These are phyloP conservation scores for Cavenderia fasciculata DNA, from an alignment of 78 protist genomes.

Conservation along the genomic window DNA sequence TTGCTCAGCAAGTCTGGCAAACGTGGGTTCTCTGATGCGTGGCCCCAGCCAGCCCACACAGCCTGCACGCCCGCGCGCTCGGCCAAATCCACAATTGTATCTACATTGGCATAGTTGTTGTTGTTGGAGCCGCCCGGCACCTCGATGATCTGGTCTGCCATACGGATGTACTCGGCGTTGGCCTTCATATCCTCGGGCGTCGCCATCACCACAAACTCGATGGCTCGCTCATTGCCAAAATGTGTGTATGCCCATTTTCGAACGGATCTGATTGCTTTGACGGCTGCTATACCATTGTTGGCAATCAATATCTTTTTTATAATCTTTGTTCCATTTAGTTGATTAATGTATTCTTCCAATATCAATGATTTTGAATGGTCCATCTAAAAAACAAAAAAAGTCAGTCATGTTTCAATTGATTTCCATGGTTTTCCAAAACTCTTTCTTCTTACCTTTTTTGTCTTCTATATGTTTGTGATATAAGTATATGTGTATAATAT, in stretches of 20 bases:
- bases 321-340: slow-evolving; percentile 33
- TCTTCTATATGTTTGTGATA: too few species aligned
- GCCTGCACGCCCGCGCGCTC: slow-evolving; percentile 88
- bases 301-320: slow-evolving; percentile 90
- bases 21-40: slow-evolving; percentile 98
- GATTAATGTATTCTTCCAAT: slow-evolving; percentile 30
- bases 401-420: too few species aligned
- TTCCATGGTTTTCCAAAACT: too few species aligned
- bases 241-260: slow-evolving; percentile 92
- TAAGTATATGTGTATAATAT: too few species aligned
- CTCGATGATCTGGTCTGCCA: slow-evolving; percentile 94
- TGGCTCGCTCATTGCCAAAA: slow-evolving; percentile 89
- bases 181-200: slow-evolving; percentile 96
- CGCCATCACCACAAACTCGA: slow-evolving; percentile 95
- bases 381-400: too few species aligned
- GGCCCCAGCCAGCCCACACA: slow-evolving; percentile 99
- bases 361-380: too few species aligned
- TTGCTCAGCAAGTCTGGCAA: slow-evolving; percentile 87
- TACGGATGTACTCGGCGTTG: slow-evolving; percentile 96
- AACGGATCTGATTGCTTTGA: slow-evolving; percentile 96
- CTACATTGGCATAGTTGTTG: slow-evolving; percentile 98
- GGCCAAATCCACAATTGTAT: slow-evolving; percentile 93
- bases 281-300: slow-evolving; percentile 99
- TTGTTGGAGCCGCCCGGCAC: slow-evolving; percentile 97
- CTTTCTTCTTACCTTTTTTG: too few species aligned